Percentiles rank a stretch among this genome's conserved stretches.
phyloP scores from a whole-genome alignment of 768 basidiomycete genomes.

The Pilatotrama ljubarskyi region DNA sequence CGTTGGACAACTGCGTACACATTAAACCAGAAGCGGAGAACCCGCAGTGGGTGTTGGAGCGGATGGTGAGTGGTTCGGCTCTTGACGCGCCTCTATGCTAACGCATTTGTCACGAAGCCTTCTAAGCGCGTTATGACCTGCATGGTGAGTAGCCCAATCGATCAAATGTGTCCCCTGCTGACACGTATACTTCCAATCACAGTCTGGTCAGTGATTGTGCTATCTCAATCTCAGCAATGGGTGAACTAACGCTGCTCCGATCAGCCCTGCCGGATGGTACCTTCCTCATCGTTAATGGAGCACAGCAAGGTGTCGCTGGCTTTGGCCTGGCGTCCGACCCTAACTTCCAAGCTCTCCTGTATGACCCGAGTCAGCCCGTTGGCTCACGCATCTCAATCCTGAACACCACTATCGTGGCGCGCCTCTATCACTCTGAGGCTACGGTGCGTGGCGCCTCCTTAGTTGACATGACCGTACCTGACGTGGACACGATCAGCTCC shows the following conservation, averaged over 20 bases:
- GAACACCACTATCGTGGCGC: slow-evolving; percentile 66
- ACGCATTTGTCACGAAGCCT: slow-evolving; percentile 37
- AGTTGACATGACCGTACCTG: neutral
- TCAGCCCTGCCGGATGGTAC: slow-evolving; percentile 69
- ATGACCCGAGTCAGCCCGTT: slow-evolving; percentile 63
- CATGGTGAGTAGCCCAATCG: slow-evolving; percentile 51
- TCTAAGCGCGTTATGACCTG: slow-evolving; percentile 76
- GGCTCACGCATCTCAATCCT: slow-evolving; percentile 67
- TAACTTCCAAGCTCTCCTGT: slow-evolving; percentile 64
- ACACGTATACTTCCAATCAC: neutral
- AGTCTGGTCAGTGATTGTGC: slow-evolving; percentile 8
- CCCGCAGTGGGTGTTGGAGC: slow-evolving; percentile 69
- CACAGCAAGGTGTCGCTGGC: slow-evolving; percentile 66
- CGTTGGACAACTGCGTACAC: slow-evolving; percentile 69
- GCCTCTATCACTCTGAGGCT: slow-evolving; percentile 79
- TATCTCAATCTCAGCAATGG: neutral
- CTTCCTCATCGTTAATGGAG: slow-evolving; percentile 76
- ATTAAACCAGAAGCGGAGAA: slow-evolving; percentile 65
- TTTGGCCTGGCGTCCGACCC: slow-evolving; percentile 70
- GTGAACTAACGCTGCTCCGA: neutral
- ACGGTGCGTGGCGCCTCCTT: slow-evolving; percentile 33
- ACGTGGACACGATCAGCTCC: slow-evolving; percentile 36
- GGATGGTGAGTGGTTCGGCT: slow-evolving; percentile 57
- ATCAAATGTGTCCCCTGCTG: neutral
- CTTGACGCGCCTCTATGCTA: neutral